Conservation (phyloP, 768 basidiomycete genomes). For the Lentinus brumalis region DNA sequence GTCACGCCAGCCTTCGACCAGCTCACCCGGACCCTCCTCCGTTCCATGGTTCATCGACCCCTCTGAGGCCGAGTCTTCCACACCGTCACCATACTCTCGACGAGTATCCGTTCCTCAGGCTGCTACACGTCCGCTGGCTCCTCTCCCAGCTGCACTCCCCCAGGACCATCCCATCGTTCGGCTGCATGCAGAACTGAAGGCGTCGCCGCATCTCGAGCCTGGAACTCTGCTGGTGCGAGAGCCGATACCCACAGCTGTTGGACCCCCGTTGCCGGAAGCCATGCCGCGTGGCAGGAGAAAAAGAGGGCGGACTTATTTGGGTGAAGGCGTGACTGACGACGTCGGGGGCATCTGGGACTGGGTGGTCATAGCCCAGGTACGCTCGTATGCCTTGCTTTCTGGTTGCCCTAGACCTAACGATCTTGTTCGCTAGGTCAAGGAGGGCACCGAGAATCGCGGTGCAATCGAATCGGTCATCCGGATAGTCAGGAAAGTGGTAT, state of each 20-base stretch:
- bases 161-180: constrained; percentile 42
- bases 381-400: constrained; percentile 1
- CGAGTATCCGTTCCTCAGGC: constrained; percentile 25
- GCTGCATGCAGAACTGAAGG: constrained; percentile 56
- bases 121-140: constrained; percentile 29
- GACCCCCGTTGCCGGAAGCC: constrained; percentile 60
- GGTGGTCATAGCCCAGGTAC: constrained; percentile 73
- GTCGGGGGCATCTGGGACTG: constrained; percentile 73
- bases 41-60: constrained; percentile 75
- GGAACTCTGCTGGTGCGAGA: constrained; percentile 55
- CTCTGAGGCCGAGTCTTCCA: constrained; percentile 25
- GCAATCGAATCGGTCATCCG: constrained; percentile 76
- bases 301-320: constrained; percentile 67
- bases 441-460: constrained; percentile 80
- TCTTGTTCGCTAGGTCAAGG: constrained; percentile 60
- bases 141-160: constrained; percentile 58
- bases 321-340: constrained; percentile 55
- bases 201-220: constrained; percentile 71
- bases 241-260: constrained; percentile 51
- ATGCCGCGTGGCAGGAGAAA: constrained; percentile 62
- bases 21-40: constrained; percentile 4
- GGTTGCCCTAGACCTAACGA: too few species aligned
- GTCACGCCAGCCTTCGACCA: constrained; percentile 2
- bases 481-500: constrained; percentile 66
- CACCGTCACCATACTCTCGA: constrained; percentile 5